phyloP scores from a whole-genome alignment of 176 grass and related monocot genomes.

The Musa itinerans region DNA sequence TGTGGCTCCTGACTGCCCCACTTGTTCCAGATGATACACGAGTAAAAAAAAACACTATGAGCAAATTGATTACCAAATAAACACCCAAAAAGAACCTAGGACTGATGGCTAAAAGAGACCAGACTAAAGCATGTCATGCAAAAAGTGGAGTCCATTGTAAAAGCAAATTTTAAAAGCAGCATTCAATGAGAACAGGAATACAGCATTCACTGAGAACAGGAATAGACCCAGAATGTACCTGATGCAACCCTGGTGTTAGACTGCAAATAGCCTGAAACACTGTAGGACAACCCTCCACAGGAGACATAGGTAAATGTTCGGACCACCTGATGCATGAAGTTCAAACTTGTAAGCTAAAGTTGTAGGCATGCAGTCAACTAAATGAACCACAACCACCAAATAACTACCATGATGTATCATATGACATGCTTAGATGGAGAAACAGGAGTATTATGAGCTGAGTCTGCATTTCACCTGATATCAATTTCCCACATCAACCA shows the following conservation, averaged over 20 bases:
- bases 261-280: conserved; percentile 28
- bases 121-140: too few relatives aligned
- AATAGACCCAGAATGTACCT: conserved; percentile 6
- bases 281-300: conserved; percentile 24
- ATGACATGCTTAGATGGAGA: background rate
- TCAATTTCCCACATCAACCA: too few relatives aligned
- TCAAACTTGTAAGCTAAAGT: background rate
- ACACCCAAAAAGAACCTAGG: too few relatives aligned
- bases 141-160: too few relatives aligned
- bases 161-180: too few relatives aligned
- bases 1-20: too few relatives aligned
- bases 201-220: background rate
- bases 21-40: too few relatives aligned
- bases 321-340: conserved; percentile 11
- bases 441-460: background rate
- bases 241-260: conserved; percentile 23
- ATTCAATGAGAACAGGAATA: background rate
- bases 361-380: background rate
- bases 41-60: too few relatives aligned
- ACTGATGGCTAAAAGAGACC: too few relatives aligned
- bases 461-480: too few relatives aligned
- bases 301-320: conserved; percentile 26
- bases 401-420: too few relatives aligned
- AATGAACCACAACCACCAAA: background rate
- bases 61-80: too few relatives aligned